phyloP scores from a whole-genome alignment of 2,329 filamentous ascomycete species.

The Alternaria alternata region DNA sequence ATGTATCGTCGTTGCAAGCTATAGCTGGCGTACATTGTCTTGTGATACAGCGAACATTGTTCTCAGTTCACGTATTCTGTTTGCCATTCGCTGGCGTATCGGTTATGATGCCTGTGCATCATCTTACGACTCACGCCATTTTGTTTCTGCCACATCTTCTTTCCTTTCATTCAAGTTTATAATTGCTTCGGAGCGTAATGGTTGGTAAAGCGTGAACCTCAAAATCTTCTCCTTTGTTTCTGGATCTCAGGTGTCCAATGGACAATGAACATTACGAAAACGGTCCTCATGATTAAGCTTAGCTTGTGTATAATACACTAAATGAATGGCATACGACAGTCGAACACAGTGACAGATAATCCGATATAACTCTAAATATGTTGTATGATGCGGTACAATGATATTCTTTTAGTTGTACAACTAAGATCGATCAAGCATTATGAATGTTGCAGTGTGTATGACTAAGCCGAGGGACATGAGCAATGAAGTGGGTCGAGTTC shows the following conservation, averaged over 20 bases:
- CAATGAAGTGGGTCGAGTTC: conserved; percentile 11
- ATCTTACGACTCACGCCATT: conserved; percentile 13
- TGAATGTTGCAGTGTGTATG: conserved; percentile 4
- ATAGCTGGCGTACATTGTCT: background rate
- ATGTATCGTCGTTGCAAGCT: background rate
- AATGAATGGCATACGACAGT: conserved; percentile 15
- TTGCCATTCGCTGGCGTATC: conserved; percentile 17
- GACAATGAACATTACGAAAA: conserved; percentile 25
- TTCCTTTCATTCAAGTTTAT: conserved; percentile 14
- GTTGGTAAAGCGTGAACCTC: conserved; percentile 9
- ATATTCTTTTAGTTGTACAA: background rate
- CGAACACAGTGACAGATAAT: background rate
- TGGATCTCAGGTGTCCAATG: conserved; percentile 17
- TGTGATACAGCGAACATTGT: background rate
- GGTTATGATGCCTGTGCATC: background rate
- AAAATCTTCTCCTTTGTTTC: conserved; percentile 19
- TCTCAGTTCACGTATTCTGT: background rate
- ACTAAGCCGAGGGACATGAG: conserved; percentile 17
- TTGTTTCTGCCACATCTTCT: conserved; percentile 9
- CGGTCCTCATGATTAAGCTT: conserved; percentile 20
- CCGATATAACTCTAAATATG: background rate
- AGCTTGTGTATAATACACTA: conserved; percentile 28
- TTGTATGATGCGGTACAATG: background rate
- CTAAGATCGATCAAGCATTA: background rate
- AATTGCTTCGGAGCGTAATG: conserved; percentile 22